Evolutionary conservation across 371 early-diverging fungal species (phyloP), one percentile per base, ranked within the genome.

Genomic region (Thermomucor indicae-seudaticae): DNA sequence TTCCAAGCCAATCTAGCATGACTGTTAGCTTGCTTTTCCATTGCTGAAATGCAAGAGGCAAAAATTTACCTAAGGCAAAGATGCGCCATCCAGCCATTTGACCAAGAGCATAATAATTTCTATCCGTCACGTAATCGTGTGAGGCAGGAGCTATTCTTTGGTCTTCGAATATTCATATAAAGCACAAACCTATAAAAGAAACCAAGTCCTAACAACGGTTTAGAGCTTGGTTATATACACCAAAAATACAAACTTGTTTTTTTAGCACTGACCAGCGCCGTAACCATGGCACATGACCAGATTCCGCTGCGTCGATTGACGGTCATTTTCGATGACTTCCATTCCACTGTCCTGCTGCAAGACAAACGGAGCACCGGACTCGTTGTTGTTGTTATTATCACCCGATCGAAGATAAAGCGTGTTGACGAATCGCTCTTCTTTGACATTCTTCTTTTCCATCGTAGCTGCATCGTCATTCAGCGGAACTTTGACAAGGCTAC

Each of bases 211-310:
- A 49, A 16, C 20, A 23, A 6, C 20, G 31, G 28, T 17, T 30
- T 19, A 19, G 14, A 6, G 12, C 29, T 16, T 11, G 1, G 22
- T 4, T 6, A 16, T 24, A 19, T 25, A 19, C 23, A 5, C 17
- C 6, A 7, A 14, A 35, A 3, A 20, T 16, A 32, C 23, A 25
- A 20, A 25, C 12, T 14, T n/a, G 11, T 19, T n/a, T 27, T 7
- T 8, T 4, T 20, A 46, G 19, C 32, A 16, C 2, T 43, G 55
- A 16, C 92, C 97, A 14, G 90, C 90, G 20, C 95, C 95, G 62
- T 86, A 96, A 8, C 97, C 97, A 65, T 96, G 97, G 49, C 87
- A 81, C 43, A 95, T 73, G 3, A 94, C 95, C 29, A 94, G 64
- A 43, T 75, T 78, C 11, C 73, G n/a, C n/a, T n/a, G n/a, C n/a